Evolutionary conservation across 2,329 filamentous ascomycete genomes (phyloP), one percentile per base, ranked within the genome.

Genomic region (Hypomyces rosellus): DNA sequence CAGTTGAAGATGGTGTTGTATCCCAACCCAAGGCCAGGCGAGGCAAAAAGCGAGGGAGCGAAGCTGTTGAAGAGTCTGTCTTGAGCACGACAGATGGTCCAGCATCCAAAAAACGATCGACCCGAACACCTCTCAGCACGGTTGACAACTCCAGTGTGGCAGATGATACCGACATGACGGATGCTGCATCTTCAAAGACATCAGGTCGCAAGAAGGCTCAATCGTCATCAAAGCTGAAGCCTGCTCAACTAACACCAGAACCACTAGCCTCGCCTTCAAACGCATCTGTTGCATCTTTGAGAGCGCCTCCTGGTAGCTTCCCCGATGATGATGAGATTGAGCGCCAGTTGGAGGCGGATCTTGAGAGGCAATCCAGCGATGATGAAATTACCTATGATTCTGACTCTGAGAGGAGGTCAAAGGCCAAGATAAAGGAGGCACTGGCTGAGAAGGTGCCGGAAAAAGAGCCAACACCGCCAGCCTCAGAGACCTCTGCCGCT

Each of bases 241-340:
- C 60, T 7, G 55, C 58, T 11, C 61, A 60, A 45, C 63, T 65
- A 22, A 57, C 63, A 1, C 83, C 81, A 2, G 73, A 75, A 20
- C 64, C 72, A 34, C 12, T 43, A 34, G 37, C 30, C 22, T 43
- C 40, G 16, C 37, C 38, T 34, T 77, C 80, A 1, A 76, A 77
- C 14, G 67, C 72, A 18, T 78, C 79, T 1, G 75, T 74, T 34
- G 68, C 71, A 30, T 77, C 79, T 2, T 51, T 70, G 4, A 62
- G 63, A 34, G 63, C 60, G 3, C 64, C 69, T 5, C 61, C 71
- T n/a, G 67, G 68, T 14, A 65, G 66, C 4, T 66, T 78, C 11
- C 76, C 77, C 0, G 74, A 81, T 49, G 82, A 88, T 53, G 78
- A 82, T 1, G 84, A 86, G 55, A 76, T 88, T 36, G 82, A 88